phyloP scores from a whole-genome alignment of 2,329 filamentous ascomycete genomes.

The Fusarium newnesense region DNA sequence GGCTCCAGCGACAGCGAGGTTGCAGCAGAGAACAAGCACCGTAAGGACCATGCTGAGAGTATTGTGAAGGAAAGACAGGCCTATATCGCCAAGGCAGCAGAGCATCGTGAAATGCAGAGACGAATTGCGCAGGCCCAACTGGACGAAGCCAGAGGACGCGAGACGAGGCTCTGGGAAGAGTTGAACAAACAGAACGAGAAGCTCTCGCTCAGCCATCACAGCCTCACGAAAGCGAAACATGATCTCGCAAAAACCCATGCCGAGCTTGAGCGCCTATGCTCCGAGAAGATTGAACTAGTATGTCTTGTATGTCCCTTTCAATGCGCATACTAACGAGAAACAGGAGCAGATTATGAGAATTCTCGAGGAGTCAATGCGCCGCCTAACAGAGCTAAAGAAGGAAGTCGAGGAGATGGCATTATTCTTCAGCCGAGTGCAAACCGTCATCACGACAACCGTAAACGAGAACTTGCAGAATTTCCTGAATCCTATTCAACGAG shows the following conservation, averaged over 20 bases:
- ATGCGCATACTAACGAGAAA: not conserved
- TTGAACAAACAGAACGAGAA: not conserved
- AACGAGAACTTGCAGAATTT: not conserved
- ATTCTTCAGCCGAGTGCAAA: not conserved
- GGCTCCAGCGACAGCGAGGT: not conserved
- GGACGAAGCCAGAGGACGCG: not conserved
- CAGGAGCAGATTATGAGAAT: not conserved
- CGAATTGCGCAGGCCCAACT: not conserved
- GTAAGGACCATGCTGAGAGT: not conserved
- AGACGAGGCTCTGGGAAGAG: not conserved
- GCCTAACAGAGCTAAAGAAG: not conserved
- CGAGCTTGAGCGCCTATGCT: not conserved
- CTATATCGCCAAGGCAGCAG: not conserved
- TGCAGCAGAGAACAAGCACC: not conserved
- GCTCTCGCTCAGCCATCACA: not conserved
- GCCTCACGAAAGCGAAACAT: not conserved
- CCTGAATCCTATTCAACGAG: not conserved
- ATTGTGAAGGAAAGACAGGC: not conserved
- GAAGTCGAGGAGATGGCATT: not conserved
- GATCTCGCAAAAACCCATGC: not conserved
- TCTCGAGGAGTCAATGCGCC: not conserved
- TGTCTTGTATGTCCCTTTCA: fast-evolving
- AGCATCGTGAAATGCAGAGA: not conserved
- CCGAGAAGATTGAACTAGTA: not conserved
- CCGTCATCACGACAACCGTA: not conserved